Evolutionary conservation across 139 green algal genomes (phyloP), one percentile per base, ranked within the genome.

Genomic region (Prasinococcaceae sp.): DNA sequence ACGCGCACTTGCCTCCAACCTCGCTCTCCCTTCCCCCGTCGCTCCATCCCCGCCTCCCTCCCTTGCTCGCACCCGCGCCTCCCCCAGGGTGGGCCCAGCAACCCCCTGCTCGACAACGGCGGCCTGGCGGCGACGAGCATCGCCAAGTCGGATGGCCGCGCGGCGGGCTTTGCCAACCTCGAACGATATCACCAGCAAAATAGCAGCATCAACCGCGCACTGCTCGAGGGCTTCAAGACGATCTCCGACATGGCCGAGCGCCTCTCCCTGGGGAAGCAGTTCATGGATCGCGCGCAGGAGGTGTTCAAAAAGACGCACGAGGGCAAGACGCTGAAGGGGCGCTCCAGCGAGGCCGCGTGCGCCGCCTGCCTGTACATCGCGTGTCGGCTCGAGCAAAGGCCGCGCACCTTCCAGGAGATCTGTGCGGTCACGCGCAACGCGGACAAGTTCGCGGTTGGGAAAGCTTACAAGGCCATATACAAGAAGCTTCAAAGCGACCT

Each of bases 321-420:
- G 26, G 19, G 48, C 28, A 86, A 81, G 61, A 49, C 58, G 3
- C 54, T 88, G 3, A 69, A 71, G 28, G 72, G 68, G 22, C 60
- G 77, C 20, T 57, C 58, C 12, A 40, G 69, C 36, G 60, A 79
- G 47, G 79, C 84, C 2, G 74, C 92, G n/a, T 69, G 70, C 9
- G 81, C 81, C 1, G 83, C 85, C 6, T 87, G 86, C 47, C 42
- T 95, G 3, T 94, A 84, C 60, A 70, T 87, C 49, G 85, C 83
- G 6, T 90, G 76, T 60, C 72, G 86, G 23, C 77, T 83, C 48
- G 73, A 73, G 29, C 68, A 68, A 36, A 75, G 73, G 27, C 61
- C 81, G 0, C 65, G 83, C 12, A 92, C 83, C 0, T 95, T 96
- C 67, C 92, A 90, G 53, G 58, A 66, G 64, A 85, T 92, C 48